Evolutionary conservation across 225 moss, liverwort and hornwort genomes (phyloP).

Genomic region (Lunularia cruciata): DNA sequence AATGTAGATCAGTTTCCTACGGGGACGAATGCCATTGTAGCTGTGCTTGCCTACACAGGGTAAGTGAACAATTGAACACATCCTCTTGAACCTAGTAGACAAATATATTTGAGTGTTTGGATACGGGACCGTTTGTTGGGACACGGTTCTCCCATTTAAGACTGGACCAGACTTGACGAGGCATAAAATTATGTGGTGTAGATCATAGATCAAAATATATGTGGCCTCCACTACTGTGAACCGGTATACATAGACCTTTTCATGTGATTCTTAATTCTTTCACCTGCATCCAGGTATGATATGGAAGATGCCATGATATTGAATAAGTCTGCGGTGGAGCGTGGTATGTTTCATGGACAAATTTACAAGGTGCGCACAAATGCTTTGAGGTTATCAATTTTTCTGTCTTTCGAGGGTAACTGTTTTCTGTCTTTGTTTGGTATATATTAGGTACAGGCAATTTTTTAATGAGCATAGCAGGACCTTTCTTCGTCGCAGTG

Average conservation of each 20-base stretch:
- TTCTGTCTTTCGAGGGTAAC: neutral
- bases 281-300: conserved; percentile 61
- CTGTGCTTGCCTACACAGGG: conserved; percentile 96
- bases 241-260: neutral
- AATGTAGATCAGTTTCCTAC: conserved; percentile 87
- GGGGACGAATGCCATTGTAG: conserved; percentile 95
- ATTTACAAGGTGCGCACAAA: conserved; percentile 95
- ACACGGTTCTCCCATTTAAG: too few relatives aligned
- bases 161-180: too few relatives aligned
- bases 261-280: neutral
- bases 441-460: too few relatives aligned
- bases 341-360: conserved; percentile 93
- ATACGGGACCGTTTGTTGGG: too few relatives aligned
- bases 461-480: too few relatives aligned
- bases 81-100: neutral
- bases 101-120: neutral
- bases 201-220: too few relatives aligned
- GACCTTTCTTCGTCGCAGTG: too few relatives aligned
- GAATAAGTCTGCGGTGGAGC: conserved; percentile 95
- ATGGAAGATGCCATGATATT: conserved; percentile 99
- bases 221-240: too few relatives aligned
- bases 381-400: too few relatives aligned
- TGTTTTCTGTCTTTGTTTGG: neutral
- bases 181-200: too few relatives aligned
- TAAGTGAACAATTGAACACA: conserved; percentile 32